Evolutionary conservation across 345 rosid genomes (phyloP), one percentile per base, ranked within the genome.

Genomic region (Lepidium africanum): DNA sequence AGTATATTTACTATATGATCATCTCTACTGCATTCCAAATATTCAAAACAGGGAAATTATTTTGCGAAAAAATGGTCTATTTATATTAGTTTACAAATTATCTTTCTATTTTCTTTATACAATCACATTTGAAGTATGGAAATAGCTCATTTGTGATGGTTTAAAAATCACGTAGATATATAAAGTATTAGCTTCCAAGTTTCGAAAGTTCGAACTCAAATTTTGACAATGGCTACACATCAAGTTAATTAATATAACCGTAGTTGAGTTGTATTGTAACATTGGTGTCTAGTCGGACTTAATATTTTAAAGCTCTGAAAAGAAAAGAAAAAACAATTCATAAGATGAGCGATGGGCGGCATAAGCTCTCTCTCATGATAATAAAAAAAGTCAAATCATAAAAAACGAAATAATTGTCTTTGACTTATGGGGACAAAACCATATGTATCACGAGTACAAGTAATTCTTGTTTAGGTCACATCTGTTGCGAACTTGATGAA

Each of bases 311-410:
- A 61, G 60, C 48, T 4, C 38, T 25, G 37, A 36, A 46, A 33
- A 36, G 0, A 51, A 41, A 61, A 32, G 4, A 14, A 49, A 33
- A 48, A 23, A n/a, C n/a, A n/a, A n/a, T n/a, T 36, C 39, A 53
- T 14, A 37, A 73, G 38, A 55, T 50, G 72, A 67, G 57, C 50
- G 63, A 67, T 51, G 72, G 72, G 55, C 72, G 72, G 77, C 77
- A 52, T 49, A 67, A 60, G 56, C 57, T 59, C 19, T 10, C 56
- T 51, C 11, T 47, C 27, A 36, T 3, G 21, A 15, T 14, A 35
- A 57, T 21, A 21, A 21, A 21, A 42, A 56, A 74, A 51, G 68
- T 74, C 73, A 67, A 67, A 59, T 43, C 49, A 42, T 67, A 67
- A 51, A 59, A 6, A 53, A 51, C 9, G 11, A 59, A 51, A 74